Evolutionary conservation across 2,329 filamentous ascomycete genomes (phyloP), one percentile per base, ranked within the genome.

Genomic region (Parascedosporium putredinis): DNA sequence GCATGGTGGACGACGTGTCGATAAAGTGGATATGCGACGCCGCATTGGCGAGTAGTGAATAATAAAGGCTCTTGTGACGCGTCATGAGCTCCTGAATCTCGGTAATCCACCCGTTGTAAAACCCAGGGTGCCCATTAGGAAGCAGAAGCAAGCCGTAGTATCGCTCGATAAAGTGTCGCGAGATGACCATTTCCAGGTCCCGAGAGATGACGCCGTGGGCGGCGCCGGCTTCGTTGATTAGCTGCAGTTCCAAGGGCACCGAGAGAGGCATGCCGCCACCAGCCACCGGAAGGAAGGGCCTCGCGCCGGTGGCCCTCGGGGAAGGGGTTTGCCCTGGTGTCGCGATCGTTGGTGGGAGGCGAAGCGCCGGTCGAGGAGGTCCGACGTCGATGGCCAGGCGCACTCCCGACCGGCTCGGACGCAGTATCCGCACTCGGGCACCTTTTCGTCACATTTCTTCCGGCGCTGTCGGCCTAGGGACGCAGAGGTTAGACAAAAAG

Each of bases 31-130:
- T 50, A 6, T 60, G 58, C 1, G 58, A 59, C 3, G 58, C 58
- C 7, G 57, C 55, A 29, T 56, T 59, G 9, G 58, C 58, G 36
- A 64, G 48, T 1, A 63, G 58, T 8, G 62, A 60, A 24, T 60
- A 62, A 36, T 60, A 57, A 1, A 64, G 51, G 25, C 58, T 59
- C 43, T 60, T 57, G 43, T 58, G 54, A 1, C 52, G 52, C 1
- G 50, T 27, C 59, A 61, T 62, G 1, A 62, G 57, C n/a, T 56
- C 45, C 36, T 59, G 55, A 10, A 64, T 60, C 8, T 62, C 58
- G 1, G 49, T 40, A 2, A 61, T 56, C 61, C 62, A 64, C 8
- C 57, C 60, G 43, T 61, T 50, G 38, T 57, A 53, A 38, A 62
- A 63, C 5, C 55, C 58, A 4, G 55, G 55, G 34, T 64, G 60